Evolutionary conservation across 345 rosid genomes (phyloP), one percentile per base, ranked within the genome.

Genomic region (Eucalyptus sp.): DNA sequence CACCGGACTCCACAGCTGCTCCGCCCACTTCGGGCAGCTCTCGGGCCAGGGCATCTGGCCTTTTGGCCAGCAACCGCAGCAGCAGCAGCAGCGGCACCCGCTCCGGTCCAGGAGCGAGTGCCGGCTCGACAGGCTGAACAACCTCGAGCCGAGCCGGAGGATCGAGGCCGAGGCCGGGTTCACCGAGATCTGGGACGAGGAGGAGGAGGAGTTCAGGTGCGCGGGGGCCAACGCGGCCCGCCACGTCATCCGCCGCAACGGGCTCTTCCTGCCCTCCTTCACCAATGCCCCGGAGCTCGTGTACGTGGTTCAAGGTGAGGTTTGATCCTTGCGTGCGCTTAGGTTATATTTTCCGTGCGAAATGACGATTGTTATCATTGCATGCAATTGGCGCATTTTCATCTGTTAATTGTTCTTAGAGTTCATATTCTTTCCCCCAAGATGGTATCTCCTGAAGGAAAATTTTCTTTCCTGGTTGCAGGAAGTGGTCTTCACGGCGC

Each of bases 251-350:
- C 46, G 89, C 8, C 83, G 25, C 31, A 87, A 71, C 4, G 94
- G 94, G 20, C 91, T 94, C 60, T 87, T 93, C 25, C 90, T 94
- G 87, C 95, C 94, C 25, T n/a, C 92, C 13, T 94, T 90, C 87
- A 64, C 66, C 88, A 93, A 86, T 17, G 90, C 88, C 37, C 93
- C 94, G 31, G 83, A 62, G 89, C 90, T 94, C 13, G 3, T 94
- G 81, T 94, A 93, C 71, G 91, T 93, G 7, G 89, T 89, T 13
- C 89, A 89, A 93, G 96, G 96, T 84, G 88, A 9, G 88, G 16
- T 50, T 13, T 29, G n/a, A 7, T 76, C 84, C 84, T 76, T 20
- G 29, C 84, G 9, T 11, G 84, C 48, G 24, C 29, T 20, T 76
- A 3, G 44, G 24, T 33, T 20, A 33, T 76, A 44, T 6, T 76